Evolutionary conservation across 345 rosid species (phyloP).

Genomic region (Sapria himalayana): DNA sequence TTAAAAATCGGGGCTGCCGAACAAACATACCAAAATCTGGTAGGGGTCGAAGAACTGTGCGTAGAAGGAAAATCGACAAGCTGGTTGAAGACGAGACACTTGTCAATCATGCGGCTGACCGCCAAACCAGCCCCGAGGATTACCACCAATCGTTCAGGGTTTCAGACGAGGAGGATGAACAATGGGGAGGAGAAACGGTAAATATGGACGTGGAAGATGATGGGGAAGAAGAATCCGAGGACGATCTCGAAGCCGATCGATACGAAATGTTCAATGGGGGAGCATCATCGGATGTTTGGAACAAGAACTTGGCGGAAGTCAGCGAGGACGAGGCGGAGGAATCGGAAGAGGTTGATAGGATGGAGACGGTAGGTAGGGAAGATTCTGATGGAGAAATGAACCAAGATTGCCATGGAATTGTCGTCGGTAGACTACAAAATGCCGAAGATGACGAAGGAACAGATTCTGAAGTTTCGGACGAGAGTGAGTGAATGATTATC

Average conservation of each 20-base stretch:
- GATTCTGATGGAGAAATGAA: slow-evolving; percentile 23
- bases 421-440: too few species aligned
- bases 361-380: slow-evolving; percentile 15
- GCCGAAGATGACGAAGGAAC: slow-evolving; percentile 17
- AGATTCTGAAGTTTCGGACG: slow-evolving; percentile 41
- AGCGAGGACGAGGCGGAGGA: slow-evolving; percentile 45
- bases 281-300: slow-evolving; percentile 27
- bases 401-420: slow-evolving; percentile 28
- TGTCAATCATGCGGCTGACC: slow-evolving; percentile 8
- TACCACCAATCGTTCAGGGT: slow-evolving; percentile 5
- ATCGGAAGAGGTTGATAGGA: slow-evolving; percentile 15
- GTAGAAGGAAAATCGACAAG: slow-evolving; percentile 62
- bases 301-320: slow-evolving; percentile 20
- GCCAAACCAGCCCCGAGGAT: slow-evolving; percentile 9
- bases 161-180: slow-evolving; percentile 14
- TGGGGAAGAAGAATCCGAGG: slow-evolving; percentile 46
- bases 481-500: slow-evolving; percentile 64
- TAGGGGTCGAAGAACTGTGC: slow-evolving; percentile 63
- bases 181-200: slow-evolving; percentile 21
- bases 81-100: slow-evolving; percentile 11
- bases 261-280: slow-evolving; percentile 45
- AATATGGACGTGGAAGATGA: slow-evolving; percentile 22
- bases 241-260: slow-evolving; percentile 28
- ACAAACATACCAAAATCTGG: slow-evolving; percentile 26
- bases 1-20: slow-evolving; percentile 24